Evolutionary conservation across 352 stramenopile genomes (phyloP), one percentile per base, ranked within the genome.

Genomic region (Blastocystis sp.): DNA sequence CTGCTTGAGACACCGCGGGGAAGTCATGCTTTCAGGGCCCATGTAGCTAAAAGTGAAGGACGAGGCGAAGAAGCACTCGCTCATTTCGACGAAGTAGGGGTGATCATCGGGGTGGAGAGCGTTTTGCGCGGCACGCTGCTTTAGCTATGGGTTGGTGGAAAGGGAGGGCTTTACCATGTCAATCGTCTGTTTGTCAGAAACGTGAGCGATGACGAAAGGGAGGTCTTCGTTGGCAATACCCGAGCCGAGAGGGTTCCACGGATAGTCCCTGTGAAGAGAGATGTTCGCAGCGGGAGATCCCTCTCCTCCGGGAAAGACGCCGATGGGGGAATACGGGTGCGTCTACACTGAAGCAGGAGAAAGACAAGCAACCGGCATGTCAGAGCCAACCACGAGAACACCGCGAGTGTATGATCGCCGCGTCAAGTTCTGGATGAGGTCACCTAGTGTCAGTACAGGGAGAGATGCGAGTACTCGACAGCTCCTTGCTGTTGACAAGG

Each of bases 11-110:
- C 77, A 87, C 7, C 41, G 65, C 23, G 56, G 45, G 21, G 48
- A 76, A 62, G 69, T 60, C 77, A 87, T 87, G 4, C 2, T n/a
- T 19, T 87, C 77, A 19, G 77, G 77, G 14, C 77, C 77, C 77
- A 87, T 87, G 28, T 87, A 87, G 9, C 59, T 78, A 78, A 23
- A 78, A 61, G 34, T 28, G 17, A 78, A 11, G 19, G 45, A 71
- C 11, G 43, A 11, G 21, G 43, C 45, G 43, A 62, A 23, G 19
- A 11, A 34, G 43, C 43, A 64, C 45, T 17, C 38, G n/a, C 23
- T 64, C 65, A 87, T 62, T n/a, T 87, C 62, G 4, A 77, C 43
- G 23, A 77, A 71, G 41, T 76, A 87, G 3, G 77, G 65, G 48
- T 87, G 69, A 19, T 78, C 14, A 79, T 10, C 52, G 17, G 52